A percentile compares a stretch with the other conserved stretches of the same genome.
Evolutionary conservation across 306 rosid species (phyloP).

Genomic region (Dryas octopetala): DNA sequence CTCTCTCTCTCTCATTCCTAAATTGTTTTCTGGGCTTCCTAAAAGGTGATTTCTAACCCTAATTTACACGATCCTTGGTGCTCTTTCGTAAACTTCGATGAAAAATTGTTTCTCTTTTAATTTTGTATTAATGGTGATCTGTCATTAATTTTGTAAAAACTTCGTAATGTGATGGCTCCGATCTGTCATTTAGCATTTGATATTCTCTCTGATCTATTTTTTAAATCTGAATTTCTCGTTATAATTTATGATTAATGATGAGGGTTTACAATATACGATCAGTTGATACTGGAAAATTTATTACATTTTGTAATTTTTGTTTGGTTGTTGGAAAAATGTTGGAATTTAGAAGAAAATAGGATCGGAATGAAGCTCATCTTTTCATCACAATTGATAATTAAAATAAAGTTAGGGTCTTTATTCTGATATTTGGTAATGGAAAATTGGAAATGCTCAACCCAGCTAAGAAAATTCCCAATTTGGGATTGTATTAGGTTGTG

Average conservation of each 20-base stretch:
- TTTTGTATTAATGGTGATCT: no score
- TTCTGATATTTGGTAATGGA: neutral
- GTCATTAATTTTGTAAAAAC: neutral
- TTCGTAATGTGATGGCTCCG: neutral
- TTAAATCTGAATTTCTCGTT: neutral
- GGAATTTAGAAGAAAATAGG: neutral
- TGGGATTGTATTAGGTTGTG: neutral
- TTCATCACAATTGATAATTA: neutral
- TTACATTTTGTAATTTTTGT: neutral
- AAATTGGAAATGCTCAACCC: neutral
- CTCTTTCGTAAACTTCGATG: neutral
- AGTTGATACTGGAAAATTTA: neutral
- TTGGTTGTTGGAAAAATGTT: conserved; percentile 2
- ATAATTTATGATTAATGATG: neutral
- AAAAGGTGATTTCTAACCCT: conserved; percentile 21
- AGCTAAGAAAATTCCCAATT: neutral
- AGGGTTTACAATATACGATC: neutral
- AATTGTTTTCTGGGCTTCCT: neutral
- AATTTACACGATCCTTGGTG: neutral
- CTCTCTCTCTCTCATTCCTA: neutral
- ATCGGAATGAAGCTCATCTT: neutral
- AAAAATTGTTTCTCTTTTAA: neutral
- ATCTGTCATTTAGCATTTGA: neutral
- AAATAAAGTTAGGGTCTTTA: neutral
- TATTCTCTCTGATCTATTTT: conserved; percentile 16